phyloP scores from a whole-genome alignment of 768 basidiomycete species.

The Leccinellum albellum region DNA sequence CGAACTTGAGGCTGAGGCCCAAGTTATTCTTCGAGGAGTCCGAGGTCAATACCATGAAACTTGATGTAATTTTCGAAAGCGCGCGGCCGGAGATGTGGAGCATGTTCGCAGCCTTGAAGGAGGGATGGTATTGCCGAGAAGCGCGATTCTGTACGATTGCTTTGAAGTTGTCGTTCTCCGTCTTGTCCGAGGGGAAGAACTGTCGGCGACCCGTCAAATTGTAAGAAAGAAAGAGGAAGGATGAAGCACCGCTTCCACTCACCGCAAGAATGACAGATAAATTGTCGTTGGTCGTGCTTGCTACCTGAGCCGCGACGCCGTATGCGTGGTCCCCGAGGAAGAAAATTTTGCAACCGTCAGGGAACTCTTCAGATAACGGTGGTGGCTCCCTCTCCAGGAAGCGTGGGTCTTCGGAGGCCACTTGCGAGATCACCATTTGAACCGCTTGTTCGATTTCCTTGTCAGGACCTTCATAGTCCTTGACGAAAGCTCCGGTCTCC shows the following conservation, averaged over 20 bases:
- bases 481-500: constrained; percentile 87
- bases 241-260: constrained; percentile 15
- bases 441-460: constrained; percentile 85
- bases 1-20: constrained; percentile 94
- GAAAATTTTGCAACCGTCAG: constrained; percentile 86
- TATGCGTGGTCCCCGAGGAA: constrained; percentile 95
- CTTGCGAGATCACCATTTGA: constrained; percentile 79
- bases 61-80: constrained; percentile 88
- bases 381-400: constrained; percentile 80
- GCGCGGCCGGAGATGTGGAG: constrained; percentile 74
- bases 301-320: constrained; percentile 92
- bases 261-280: constrained; percentile 89
- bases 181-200: constrained; percentile 85
- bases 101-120: constrained; percentile 72
- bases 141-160: constrained; percentile 50
- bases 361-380: constrained; percentile 84
- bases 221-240: background rate
- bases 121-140: constrained; percentile 65
- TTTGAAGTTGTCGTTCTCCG: constrained; percentile 78
- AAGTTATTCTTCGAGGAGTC: constrained; percentile 83
- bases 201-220: constrained; percentile 27
- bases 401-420: constrained; percentile 86
- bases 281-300: constrained; percentile 60
- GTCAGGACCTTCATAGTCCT: constrained; percentile 84
- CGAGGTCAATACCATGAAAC: constrained; percentile 78